phyloP scores from a whole-genome alignment of 768 basidiomycete genomes.

The Mrakia hoshinonis region DNA sequence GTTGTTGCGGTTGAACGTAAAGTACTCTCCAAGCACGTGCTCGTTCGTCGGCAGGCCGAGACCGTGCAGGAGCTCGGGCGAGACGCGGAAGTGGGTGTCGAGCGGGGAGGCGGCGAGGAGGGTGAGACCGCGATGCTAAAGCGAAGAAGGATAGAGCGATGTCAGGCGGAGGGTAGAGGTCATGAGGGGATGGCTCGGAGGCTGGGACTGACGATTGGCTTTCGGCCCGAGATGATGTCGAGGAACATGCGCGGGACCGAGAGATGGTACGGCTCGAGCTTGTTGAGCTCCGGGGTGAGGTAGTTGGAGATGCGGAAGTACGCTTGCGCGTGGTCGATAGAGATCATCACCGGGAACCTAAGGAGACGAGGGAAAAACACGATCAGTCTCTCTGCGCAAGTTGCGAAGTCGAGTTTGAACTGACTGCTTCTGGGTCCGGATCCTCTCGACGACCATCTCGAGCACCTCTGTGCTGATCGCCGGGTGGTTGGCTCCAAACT shows the following conservation, averaged over 20 bases:
- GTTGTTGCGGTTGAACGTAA: background rate
- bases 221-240: constrained; percentile 27
- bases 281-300: constrained; percentile 21
- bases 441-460: constrained; percentile 21
- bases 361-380: too few relatives aligned
- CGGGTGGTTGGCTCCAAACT: constrained; percentile 2
- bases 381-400: background rate
- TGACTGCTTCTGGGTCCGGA: constrained; percentile 15
- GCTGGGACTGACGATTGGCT: constrained; percentile 16
- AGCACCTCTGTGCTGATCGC: constrained; percentile 13
- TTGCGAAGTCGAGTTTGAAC: too few relatives aligned
- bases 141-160: background rate
- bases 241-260: constrained; percentile 14
- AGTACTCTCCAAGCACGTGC: background rate
- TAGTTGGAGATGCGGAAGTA: constrained; percentile 22
- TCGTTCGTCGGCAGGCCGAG: constrained; percentile 7
- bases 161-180: background rate
- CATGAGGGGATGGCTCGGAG: background rate
- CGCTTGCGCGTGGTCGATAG: constrained; percentile 18
- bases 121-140: constrained; percentile 9
- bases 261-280: constrained; percentile 24
- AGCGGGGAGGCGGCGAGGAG: constrained; percentile 12
- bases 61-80: constrained; percentile 19
- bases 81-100: background rate
- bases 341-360: constrained; percentile 22